A percentile compares a stretch with the other conserved stretches of the same genome.
These are phyloP conservation scores for Cavenderia fasciculata DNA, from an alignment of 78 protist species.

Conservation along the genomic window DNA sequence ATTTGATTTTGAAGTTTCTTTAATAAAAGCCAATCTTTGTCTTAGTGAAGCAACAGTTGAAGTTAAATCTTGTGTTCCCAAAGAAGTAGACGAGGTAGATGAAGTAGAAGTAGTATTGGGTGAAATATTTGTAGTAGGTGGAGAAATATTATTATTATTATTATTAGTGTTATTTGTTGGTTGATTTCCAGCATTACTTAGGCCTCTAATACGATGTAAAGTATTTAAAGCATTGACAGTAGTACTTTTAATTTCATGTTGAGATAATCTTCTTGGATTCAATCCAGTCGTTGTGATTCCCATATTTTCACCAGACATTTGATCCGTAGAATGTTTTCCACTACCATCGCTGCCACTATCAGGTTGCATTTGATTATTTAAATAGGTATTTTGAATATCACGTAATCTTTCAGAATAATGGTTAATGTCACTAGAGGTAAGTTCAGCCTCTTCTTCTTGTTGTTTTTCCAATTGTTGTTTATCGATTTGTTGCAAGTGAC, in stretches of 20 bases:
- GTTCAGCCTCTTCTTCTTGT: neutral
- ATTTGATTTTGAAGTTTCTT: slow-evolving; percentile 35
- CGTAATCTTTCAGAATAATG: slow-evolving; percentile 37
- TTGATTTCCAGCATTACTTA: neutral
- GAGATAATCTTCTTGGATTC: neutral
- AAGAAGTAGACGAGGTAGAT: neutral
- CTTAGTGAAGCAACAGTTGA: slow-evolving; percentile 54
- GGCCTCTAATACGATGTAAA: slow-evolving; percentile 26
- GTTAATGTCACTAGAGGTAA: neutral
- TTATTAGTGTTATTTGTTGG: neutral
- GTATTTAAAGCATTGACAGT: slow-evolving; percentile 18
- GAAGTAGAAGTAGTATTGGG: neutral
- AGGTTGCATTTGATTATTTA: neutral
- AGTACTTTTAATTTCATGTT: neutral
- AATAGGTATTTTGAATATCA: slow-evolving; percentile 38
- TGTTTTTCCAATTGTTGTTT: neutral
- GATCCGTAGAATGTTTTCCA: neutral
- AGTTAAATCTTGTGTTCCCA: slow-evolving; percentile 2
- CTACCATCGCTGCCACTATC: neutral
- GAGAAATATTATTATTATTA: neutral
- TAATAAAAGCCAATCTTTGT: slow-evolving; percentile 54
- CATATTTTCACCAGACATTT: neutral
- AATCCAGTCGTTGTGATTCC: neutral
- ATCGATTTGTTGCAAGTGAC: slow-evolving; percentile 34
- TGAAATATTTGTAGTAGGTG: neutral